Percentiles rank a stretch among this genome's conserved stretches.
phyloP scores from a whole-genome alignment of 2,329 filamentous ascomycete genomes.

The Hawksworthiomyces lignivorus region DNA sequence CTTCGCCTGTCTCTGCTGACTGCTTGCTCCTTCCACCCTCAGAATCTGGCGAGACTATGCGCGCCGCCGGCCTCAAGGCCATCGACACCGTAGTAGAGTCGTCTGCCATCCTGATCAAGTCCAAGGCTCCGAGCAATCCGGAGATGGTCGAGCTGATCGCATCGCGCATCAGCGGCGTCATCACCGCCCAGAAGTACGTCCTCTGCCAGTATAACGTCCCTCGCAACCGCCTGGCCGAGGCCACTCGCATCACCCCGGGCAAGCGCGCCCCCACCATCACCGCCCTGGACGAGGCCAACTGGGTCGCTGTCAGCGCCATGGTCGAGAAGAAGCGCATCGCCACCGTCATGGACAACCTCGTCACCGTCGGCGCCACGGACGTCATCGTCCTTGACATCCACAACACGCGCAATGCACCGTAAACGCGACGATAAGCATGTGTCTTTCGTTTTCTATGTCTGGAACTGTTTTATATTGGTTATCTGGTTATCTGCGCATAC shows the following conservation, averaged over 20 bases:
- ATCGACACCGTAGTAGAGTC: slow-evolving; percentile 90
- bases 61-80: slow-evolving; percentile 83
- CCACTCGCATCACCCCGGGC: slow-evolving; percentile 76
- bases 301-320: slow-evolving; percentile 94
- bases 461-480: too few relatives aligned
- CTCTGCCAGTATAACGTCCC: slow-evolving; percentile 95
- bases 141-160: slow-evolving; percentile 77
- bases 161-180: slow-evolving; percentile 83
- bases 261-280: slow-evolving; percentile 90
- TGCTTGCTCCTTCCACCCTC: too few relatives aligned
- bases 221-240: slow-evolving; percentile 57
- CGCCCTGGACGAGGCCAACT: slow-evolving; percentile 77
- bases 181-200: slow-evolving; percentile 88
- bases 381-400: slow-evolving; percentile 80
- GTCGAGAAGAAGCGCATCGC: slow-evolving; percentile 83
- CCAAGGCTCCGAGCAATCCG: slow-evolving; percentile 70
- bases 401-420: slow-evolving; percentile 49
- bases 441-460: too few relatives aligned
- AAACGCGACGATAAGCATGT: too few relatives aligned
- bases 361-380: slow-evolving; percentile 69
- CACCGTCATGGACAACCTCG: slow-evolving; percentile 77
- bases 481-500: too few relatives aligned
- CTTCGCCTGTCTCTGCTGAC: neutral
- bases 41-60: slow-evolving; percentile 99
- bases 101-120: slow-evolving; percentile 86